These are phyloP conservation scores for Cryphonectria naterciae DNA, from an alignment of 2,329 filamentous ascomycete genomes.

Conservation along the genomic window DNA sequence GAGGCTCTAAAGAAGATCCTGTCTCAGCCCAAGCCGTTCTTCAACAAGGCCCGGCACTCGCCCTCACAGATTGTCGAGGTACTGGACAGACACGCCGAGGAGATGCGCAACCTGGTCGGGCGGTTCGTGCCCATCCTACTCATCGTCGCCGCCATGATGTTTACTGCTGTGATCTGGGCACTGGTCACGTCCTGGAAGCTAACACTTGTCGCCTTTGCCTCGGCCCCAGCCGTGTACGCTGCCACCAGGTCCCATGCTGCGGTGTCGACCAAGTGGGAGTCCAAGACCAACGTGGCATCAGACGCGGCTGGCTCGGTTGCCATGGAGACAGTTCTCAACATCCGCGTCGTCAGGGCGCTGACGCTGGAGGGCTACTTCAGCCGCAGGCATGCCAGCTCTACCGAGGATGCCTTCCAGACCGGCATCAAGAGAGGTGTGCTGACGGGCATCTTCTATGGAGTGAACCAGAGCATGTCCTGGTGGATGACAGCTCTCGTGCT, in stretches of 20 bases:
- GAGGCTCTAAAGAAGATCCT: conserved; percentile 72
- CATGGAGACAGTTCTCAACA: conserved; percentile 76
- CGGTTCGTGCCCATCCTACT: conserved; percentile 75
- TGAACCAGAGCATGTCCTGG: conserved; percentile 73
- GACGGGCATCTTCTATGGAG: conserved; percentile 73
- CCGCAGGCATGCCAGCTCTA: conserved; percentile 61
- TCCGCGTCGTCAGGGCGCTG: conserved; percentile 76
- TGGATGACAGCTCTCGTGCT: conserved; percentile 81
- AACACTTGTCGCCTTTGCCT: conserved; percentile 74
- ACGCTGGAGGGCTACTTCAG: conserved; percentile 75
- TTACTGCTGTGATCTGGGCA: conserved; percentile 75
- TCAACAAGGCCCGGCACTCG: conserved; percentile 69
- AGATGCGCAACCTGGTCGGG: conserved; percentile 82
- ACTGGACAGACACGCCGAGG: conserved; percentile 81
- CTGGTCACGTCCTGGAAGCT: conserved; percentile 77
- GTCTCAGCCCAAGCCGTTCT: conserved; percentile 78
- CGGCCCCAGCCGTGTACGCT: conserved; percentile 67
- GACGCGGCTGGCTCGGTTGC: conserved; percentile 66
- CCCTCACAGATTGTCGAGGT: conserved; percentile 68
- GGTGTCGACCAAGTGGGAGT: conserved; percentile 74
- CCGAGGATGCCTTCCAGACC: conserved; percentile 55
- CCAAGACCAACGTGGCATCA: conserved; percentile 64
- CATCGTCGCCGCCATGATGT: conserved; percentile 68
- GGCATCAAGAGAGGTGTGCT: conserved; percentile 70
- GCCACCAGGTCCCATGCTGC: conserved; percentile 68